phyloP scores from a whole-genome alignment of 257 asterid genomes.

The Rhazya stricta region DNA sequence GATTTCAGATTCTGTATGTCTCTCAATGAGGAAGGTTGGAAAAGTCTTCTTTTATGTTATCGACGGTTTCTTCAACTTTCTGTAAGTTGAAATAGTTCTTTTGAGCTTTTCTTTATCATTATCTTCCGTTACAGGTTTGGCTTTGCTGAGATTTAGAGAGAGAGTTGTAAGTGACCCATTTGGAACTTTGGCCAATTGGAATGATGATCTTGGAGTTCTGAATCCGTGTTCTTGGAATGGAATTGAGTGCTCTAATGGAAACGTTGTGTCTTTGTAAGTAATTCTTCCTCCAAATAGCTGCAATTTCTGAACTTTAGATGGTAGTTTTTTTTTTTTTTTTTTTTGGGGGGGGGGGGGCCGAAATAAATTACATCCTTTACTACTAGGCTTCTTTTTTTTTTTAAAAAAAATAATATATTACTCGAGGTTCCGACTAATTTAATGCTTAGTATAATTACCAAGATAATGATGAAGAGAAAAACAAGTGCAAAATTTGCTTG shows the following conservation, averaged over 20 bases:
- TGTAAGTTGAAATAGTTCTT: neutral
- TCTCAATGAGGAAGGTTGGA: conserved; percentile 62
- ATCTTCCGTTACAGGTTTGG: conserved; percentile 43
- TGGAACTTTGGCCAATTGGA: conserved; percentile 66
- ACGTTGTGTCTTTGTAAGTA: conserved; percentile 70
- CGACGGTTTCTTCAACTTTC: neutral
- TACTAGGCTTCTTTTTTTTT: no score
- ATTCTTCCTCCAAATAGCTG: neutral
- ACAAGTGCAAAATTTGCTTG: neutral
- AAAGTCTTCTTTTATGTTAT: conserved; percentile 2
- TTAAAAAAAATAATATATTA: no score
- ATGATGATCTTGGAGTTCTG: conserved; percentile 46
- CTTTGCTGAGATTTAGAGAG: conserved; percentile 60
- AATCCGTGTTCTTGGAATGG: conserved; percentile 80
- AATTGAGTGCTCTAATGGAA: conserved; percentile 58
- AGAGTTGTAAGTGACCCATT: conserved; percentile 50
- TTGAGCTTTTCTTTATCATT: neutral
- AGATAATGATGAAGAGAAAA: neutral
- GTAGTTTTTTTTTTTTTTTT: conserved; percentile 5
- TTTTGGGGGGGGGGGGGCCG: no score
- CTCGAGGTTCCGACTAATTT: neutral
- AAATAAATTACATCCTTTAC: no score
- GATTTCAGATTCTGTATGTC: conserved; percentile 29
- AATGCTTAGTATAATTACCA: neutral
- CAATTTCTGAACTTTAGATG: neutral